Evolutionary conservation across 164 flowering plant genomes (phyloP), one percentile per base, ranked within the genome.

Genomic region (Tinospora cordifolia): DNA sequence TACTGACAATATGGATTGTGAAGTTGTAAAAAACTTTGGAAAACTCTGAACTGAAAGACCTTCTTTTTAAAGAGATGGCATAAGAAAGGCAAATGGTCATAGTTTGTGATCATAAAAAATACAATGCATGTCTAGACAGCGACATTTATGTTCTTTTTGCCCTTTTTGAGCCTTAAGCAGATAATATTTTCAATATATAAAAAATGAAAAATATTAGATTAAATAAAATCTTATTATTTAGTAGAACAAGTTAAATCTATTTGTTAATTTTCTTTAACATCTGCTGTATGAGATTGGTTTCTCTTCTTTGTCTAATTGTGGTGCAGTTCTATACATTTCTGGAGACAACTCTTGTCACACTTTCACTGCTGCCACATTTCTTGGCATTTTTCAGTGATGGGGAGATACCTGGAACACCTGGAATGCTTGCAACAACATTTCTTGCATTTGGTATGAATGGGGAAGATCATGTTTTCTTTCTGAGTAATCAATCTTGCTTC

Each of bases 271-370:
- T 19, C 7, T 54, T 54, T 54, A n/a, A 54, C 40, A 49, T 36
- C 66, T n/a, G 46, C 11, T 59, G 6, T 12, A 10, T 41, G 62
- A 27, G 12, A 21, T 46, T 46, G 21, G 13, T 66, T 54, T 25
- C 40, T 58, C n/a, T 54, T 40, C 30, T 21, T 46, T 71, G n/a
- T 25, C 41, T 49, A 46, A 11, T 71, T 9, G 30, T 26, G 25
- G 62, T 90, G 87, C 96, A 95, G 99, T 87, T 95, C 79, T 95
- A 95, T 82, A 92, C 99, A 54, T 92, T 92, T 76, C 86, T 91
- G 34, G 99, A 95, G 85, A 95, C 99, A 57, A 86, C 82, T 72
- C 84, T 95, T 22, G 99, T 91, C 63, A 81, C 99, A 12, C 66
- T 89, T 63, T 87, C 97, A 46, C 79, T 95, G 46, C 70, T 92